Evolutionary conservation across 768 basidiomycete species (phyloP).

Genomic region (Naganishia vaughanmartiniae): DNA sequence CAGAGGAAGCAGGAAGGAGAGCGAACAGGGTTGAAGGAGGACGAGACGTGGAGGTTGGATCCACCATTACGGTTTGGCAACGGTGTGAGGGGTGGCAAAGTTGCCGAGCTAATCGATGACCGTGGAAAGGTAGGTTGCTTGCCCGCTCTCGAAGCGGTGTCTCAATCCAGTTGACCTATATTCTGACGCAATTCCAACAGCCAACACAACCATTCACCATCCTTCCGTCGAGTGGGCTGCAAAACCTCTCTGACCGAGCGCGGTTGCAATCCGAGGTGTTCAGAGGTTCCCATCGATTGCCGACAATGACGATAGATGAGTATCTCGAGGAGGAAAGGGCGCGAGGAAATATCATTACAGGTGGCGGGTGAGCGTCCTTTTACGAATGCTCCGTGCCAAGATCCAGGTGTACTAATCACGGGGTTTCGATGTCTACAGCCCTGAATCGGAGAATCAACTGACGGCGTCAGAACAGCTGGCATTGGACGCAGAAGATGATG

Average conservation of each 20-base stretch:
- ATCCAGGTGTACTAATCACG: background rate
- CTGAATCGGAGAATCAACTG: constrained; percentile 64
- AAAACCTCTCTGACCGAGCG: constrained; percentile 61
- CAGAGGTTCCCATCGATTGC: constrained; percentile 73
- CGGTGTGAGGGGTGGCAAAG: constrained; percentile 59
- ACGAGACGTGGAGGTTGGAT: constrained; percentile 74
- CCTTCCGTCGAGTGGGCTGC: constrained; percentile 63
- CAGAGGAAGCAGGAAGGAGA: constrained; percentile 41
- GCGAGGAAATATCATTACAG: constrained; percentile 80
- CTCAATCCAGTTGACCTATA: background rate
- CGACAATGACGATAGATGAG: constrained; percentile 94
- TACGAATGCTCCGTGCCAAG: background rate
- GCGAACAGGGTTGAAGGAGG: constrained; percentile 47
- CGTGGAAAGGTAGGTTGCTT: constrained; percentile 65
- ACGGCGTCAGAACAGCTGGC: constrained; percentile 76
- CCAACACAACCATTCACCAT: constrained; percentile 90
- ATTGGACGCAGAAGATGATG: constrained; percentile 80
- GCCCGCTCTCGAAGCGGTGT: background rate
- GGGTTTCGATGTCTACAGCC: constrained; percentile 53
- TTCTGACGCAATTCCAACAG: constrained; percentile 54
- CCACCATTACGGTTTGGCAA: constrained; percentile 42
- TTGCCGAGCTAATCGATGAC: constrained; percentile 62
- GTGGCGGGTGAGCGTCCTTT: constrained; percentile 67
- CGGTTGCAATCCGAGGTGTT: constrained; percentile 78
- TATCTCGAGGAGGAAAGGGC: constrained; percentile 81